Evolutionary conservation across 179 eudicot genomes (phyloP), one percentile per base, ranked within the genome.

Genomic region (Silene vulgaris): DNA sequence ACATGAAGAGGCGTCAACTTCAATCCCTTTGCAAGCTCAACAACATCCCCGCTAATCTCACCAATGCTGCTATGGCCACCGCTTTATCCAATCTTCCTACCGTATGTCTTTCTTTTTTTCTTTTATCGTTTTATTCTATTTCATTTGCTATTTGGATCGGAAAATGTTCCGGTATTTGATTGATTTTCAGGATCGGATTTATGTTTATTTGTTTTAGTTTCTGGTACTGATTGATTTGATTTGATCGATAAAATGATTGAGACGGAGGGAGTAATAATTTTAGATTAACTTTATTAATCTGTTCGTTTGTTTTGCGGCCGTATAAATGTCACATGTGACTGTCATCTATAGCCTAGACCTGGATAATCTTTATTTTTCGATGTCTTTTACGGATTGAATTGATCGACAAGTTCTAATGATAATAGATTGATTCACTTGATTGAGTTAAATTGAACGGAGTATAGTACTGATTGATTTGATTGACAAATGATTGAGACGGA

Each of bases 41-140:
- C 89, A 94, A 90, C 71, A 90, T 92, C 70, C 98, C 95, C 0
- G 98, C 98, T 13, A 94, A 92, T 76, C 21, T 79, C 19, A 90
- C 97, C 67, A 94, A 94, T 65, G 80, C 89, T 40, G 90, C 97
- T 85, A 94, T 94, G 98, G 90, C 91, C 48, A 89, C 88, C 8
- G 86, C 98, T 80, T 94, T 94, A 68, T 52, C 76, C 56, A 79
- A 85, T 75, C 97, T 94, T 35, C 73, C 81, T 4, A 68, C 69
- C 23, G 97, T 94, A 87, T 73, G 14, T 67, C 28, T 71, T 12
- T 29, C 8, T 60, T 75, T 29, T 1, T 7, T 20, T 63, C 62
- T 30, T 11, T 8, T 14, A 8, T 23, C 9, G 13, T n/a, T 23
- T 32, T 73, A 17, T 13, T 71, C 2, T 21, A 9, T 45, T 23